phyloP scores from a whole-genome alignment of 108 stramenopile species.

The Pelagomonas calceolata region DNA sequence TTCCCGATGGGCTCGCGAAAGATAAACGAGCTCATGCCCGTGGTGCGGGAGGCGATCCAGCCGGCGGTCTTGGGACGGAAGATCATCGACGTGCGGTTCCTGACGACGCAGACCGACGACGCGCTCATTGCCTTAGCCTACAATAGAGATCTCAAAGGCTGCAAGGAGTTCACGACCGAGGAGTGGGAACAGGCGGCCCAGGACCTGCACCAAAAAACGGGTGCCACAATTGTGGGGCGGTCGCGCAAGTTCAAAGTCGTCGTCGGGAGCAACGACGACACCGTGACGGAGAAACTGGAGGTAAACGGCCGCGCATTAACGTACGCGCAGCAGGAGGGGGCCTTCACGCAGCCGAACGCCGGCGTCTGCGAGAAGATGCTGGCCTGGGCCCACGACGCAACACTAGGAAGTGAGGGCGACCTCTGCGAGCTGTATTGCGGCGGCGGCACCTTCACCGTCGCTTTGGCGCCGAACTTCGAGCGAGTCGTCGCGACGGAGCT shows the following conservation, averaged over 20 bases:
- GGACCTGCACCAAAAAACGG: background rate
- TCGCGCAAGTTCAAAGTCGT: background rate
- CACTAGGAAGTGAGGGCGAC: background rate
- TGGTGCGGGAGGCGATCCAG: background rate
- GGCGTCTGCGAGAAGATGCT: slow-evolving; percentile 10
- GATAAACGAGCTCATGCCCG: background rate
- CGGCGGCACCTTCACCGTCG: slow-evolving; percentile 5
- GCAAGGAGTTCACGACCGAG: too few relatives aligned
- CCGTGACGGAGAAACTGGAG: background rate
- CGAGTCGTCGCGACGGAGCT: slow-evolving; percentile 12
- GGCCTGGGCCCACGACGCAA: background rate
- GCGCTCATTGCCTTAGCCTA: background rate
- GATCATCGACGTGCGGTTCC: slow-evolving; percentile 8
- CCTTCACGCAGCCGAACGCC: slow-evolving; percentile 15
- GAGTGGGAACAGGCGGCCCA: background rate
- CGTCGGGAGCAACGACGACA: background rate
- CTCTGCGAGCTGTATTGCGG: slow-evolving; percentile 14
- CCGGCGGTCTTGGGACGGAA: background rate
- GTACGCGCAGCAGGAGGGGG: slow-evolving; percentile 6
- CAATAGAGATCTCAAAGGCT: background rate
- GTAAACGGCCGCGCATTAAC: background rate
- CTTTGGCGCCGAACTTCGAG: background rate
- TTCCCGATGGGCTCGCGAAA: background rate
- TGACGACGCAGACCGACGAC: slow-evolving; percentile 2
- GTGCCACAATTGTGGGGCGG: slow-evolving; percentile 4